Conservation (phyloP, 2,329 filamentous ascomycete genomes). For the Verticillium klebahnii region DNA sequence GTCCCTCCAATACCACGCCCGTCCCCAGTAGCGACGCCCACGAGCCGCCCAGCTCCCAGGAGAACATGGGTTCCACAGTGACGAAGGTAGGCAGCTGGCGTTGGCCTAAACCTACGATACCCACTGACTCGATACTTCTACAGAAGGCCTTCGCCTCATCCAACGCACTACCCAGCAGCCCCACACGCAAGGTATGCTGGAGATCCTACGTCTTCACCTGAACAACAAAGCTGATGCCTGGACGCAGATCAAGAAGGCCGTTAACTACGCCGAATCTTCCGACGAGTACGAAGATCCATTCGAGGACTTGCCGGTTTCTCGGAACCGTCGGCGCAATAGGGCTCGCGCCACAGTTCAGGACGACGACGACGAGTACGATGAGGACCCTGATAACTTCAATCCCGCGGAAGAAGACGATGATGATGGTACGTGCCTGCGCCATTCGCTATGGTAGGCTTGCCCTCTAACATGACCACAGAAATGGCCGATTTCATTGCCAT, state of each 20-base stretch:
- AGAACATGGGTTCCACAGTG: slow-evolving; percentile 47
- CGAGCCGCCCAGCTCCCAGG: slow-evolving; percentile 61
- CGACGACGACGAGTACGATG: slow-evolving; percentile 68
- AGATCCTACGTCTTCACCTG: background rate
- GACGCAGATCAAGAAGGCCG: slow-evolving; percentile 47
- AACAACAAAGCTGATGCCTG: background rate
- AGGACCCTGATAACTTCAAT: slow-evolving; percentile 50
- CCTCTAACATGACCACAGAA: slow-evolving; percentile 32
- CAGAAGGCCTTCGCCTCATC: slow-evolving; percentile 37
- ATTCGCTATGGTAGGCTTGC: background rate
- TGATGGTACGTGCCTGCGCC: slow-evolving; percentile 40
- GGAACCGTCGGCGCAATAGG: slow-evolving; percentile 33
- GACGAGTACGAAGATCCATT: slow-evolving; percentile 77
- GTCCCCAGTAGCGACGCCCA: slow-evolving; percentile 75
- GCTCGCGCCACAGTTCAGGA: slow-evolving; percentile 57
- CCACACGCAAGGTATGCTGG: slow-evolving; percentile 67
- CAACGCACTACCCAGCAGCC: slow-evolving; percentile 57
- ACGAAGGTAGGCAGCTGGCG: slow-evolving; percentile 44
- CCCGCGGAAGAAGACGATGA: slow-evolving; percentile 57
- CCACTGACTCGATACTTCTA: slow-evolving; percentile 32
- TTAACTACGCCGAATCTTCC: slow-evolving; percentile 84
- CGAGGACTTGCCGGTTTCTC: slow-evolving; percentile 33
- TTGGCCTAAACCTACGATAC: slow-evolving; percentile 33
- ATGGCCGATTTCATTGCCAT: slow-evolving; percentile 85
- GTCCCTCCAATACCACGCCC: slow-evolving; percentile 56